Evolutionary conservation across 176 grass and related monocot genomes (phyloP).

Genomic region (Rhynchospora pubera): DNA sequence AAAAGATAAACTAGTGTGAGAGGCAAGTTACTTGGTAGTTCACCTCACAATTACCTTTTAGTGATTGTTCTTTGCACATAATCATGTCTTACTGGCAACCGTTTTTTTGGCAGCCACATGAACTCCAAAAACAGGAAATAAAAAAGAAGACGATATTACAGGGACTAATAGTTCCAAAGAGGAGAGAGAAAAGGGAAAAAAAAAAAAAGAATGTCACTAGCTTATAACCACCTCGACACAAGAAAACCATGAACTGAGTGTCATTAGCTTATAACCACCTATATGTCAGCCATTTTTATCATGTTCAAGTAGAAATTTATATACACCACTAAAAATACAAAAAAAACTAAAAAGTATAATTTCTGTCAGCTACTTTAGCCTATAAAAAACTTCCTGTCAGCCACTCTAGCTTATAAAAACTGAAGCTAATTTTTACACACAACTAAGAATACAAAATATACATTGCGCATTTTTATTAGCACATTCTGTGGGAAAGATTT

Average conservation of each 20-base stretch:
- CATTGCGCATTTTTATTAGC: background rate
- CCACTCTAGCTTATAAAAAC: background rate
- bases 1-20: background rate
- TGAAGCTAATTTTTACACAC: background rate
- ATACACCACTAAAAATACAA: background rate
- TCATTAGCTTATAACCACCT: background rate
- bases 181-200: background rate
- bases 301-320: background rate
- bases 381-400: background rate
- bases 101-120: background rate
- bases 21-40: background rate
- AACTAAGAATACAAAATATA: background rate
- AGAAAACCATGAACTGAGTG: background rate
- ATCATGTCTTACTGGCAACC: background rate
- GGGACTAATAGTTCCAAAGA: background rate
- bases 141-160: background rate
- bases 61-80: background rate
- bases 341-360: background rate
- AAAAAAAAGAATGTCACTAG: background rate
- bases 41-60: background rate
- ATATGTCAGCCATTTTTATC: background rate
- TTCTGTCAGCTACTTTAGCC: too few species aligned
- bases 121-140: background rate
- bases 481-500: background rate
- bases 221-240: background rate